Evolutionary conservation across 2,329 filamentous ascomycete genomes (phyloP).

Genomic region (Leptographium wingfieldii): DNA sequence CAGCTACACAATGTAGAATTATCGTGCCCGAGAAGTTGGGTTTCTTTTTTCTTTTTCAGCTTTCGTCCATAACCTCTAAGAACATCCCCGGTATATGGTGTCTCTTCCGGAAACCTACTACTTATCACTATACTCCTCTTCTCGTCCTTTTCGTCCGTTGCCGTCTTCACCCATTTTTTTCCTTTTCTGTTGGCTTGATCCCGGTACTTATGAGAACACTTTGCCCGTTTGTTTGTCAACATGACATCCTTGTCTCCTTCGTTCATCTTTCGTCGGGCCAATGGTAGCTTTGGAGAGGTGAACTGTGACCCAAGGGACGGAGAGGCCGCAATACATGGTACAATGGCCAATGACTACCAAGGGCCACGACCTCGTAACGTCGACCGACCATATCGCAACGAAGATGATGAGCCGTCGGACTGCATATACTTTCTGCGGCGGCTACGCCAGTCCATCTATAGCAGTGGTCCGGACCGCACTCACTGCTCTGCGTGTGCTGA

Average conservation of each 20-base stretch:
- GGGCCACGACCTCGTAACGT: conserved; percentile 6
- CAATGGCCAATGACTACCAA: not conserved
- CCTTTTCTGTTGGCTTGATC: no score
- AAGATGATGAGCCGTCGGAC: conserved; percentile 9
- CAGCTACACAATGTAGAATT: no score
- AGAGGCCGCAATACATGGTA: not conserved
- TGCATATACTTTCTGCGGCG: not conserved
- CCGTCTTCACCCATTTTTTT: no score
- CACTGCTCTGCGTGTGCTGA: conserved; percentile 5
- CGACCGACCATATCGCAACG: conserved; percentile 4
- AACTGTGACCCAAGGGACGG: not conserved
- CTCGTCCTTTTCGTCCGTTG: no score
- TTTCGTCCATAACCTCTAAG: no score
- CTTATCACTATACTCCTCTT: no score
- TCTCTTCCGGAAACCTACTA: no score
- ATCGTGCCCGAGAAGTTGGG: no score
- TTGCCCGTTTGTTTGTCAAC: not conserved
- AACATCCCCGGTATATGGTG: no score
- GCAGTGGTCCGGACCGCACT: not conserved
- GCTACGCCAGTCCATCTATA: conserved; percentile 4
- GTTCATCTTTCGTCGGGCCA: conserved; percentile 3
- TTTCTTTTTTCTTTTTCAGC: not conserved
- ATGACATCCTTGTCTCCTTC: not conserved
- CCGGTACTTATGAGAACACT: no score
- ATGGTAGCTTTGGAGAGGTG: conserved; percentile 5